phyloP scores from a whole-genome alignment of 2,329 filamentous ascomycete genomes.

The Fusarium virguliforme region DNA sequence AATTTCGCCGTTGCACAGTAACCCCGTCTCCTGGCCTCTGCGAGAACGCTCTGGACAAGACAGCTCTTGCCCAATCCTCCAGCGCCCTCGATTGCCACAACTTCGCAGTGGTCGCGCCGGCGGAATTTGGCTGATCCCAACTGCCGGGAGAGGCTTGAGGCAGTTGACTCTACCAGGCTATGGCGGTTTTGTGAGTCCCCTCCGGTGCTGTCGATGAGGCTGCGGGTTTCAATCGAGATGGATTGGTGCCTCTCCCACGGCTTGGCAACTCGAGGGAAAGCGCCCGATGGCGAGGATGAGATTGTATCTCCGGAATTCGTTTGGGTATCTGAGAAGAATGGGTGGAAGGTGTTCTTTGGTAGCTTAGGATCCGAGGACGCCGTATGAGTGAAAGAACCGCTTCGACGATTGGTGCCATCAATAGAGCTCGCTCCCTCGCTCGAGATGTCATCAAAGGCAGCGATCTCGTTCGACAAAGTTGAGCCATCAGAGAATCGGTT shows the following conservation, averaged over 20 bases:
- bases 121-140: slow-evolving; percentile 72
- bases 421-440: slow-evolving; percentile 74
- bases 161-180: slow-evolving; percentile 63
- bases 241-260: slow-evolving; percentile 70
- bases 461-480: slow-evolving; percentile 66
- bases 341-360: slow-evolving; percentile 59
- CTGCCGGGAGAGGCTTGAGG: slow-evolving; percentile 68
- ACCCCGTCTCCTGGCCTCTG: slow-evolving; percentile 73
- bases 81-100: slow-evolving; percentile 73
- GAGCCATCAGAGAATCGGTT: slow-evolving; percentile 70
- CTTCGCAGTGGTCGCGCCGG: slow-evolving; percentile 75
- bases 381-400: slow-evolving; percentile 66
- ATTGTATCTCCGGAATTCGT: slow-evolving; percentile 63
- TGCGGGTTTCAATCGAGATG: slow-evolving; percentile 65
- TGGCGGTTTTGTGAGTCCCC: slow-evolving; percentile 61
- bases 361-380: slow-evolving; percentile 60
- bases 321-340: slow-evolving; percentile 61
- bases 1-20: slow-evolving; percentile 79
- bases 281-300: slow-evolving; percentile 63
- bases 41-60: slow-evolving; percentile 74
- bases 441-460: slow-evolving; percentile 68
- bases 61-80: slow-evolving; percentile 78
- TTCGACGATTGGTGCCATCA: slow-evolving; percentile 67
- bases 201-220: slow-evolving; percentile 62
- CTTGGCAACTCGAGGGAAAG: slow-evolving; percentile 59